Conservation (phyloP, 805 yeast genomes). For the Teunomyces stri region DNA sequence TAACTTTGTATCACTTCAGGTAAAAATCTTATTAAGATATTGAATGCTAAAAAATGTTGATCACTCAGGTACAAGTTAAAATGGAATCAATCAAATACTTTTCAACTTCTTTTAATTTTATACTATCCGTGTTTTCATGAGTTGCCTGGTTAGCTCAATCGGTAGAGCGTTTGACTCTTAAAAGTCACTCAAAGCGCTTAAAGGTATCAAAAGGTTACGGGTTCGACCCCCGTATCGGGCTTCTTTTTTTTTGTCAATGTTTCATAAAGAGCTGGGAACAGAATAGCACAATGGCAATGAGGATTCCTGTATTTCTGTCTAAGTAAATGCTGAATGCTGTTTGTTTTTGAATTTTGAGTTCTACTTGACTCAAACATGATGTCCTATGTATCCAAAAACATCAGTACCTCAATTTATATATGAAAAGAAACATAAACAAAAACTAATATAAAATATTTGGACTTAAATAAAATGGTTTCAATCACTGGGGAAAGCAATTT, state of each 20-base stretch:
- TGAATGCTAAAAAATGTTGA: too few species aligned
- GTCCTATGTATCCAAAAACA: neutral
- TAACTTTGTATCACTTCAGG: too few species aligned
- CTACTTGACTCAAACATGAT: neutral
- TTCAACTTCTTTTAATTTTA: too few species aligned
- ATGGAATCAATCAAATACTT: too few species aligned
- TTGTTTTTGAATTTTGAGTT: neutral
- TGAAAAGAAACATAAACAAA: neutral
- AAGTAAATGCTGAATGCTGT: too few species aligned
- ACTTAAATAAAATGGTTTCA: neutral
- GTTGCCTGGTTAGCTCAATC: slow-evolving; percentile 7
- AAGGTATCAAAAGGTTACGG: slow-evolving; percentile 6
- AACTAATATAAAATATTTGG: neutral
- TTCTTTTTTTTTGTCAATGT: neutral
- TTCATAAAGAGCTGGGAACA: too few species aligned
- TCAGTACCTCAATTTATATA: neutral
- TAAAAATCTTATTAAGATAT: too few species aligned
- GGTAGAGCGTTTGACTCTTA: slow-evolving; percentile 8
- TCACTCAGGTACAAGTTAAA: too few species aligned
- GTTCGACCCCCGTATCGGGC: slow-evolving; percentile 9
- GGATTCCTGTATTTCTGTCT: too few species aligned
- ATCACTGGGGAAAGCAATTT: too few species aligned
- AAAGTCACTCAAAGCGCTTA: neutral
- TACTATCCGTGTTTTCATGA: too few species aligned
- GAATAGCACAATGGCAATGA: too few species aligned